Percentiles rank a stretch among this genome's conserved stretches.
Evolutionary conservation across 192 early-diverging fungal genomes (phyloP).

Genomic region (Linnemannia zychae): DNA sequence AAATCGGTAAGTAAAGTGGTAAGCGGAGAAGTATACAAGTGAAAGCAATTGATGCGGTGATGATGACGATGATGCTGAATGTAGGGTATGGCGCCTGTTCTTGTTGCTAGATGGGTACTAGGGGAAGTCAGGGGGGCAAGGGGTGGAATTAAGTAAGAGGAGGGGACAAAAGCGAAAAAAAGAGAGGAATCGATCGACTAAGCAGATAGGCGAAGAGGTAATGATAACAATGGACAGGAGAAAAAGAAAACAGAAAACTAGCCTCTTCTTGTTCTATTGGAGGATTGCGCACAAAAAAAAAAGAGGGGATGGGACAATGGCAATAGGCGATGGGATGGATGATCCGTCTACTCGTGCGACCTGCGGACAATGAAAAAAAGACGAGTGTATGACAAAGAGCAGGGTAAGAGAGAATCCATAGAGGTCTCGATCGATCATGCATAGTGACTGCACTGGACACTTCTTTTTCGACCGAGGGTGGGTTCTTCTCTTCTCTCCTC

Average conservation of each 20-base stretch:
- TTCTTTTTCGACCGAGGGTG: conserved; percentile 1
- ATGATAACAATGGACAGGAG: not conserved
- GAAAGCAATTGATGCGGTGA: not conserved
- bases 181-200: not conserved
- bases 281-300: not conserved
- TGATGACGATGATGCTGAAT: not conserved
- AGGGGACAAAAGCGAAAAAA: not conserved
- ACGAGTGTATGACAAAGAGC: conserved; percentile 9
- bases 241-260: not conserved
- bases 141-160: not conserved
- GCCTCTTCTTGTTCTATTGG: not conserved
- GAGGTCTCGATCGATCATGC: not conserved
- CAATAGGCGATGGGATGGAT: not conserved
- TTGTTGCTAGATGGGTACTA: not conserved
- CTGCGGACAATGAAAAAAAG: not conserved
- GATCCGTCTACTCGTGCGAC: not conserved
- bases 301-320: not conserved
- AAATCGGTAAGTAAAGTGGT: not conserved
- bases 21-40: not conserved
- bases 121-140: not conserved
- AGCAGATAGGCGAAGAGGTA: not conserved
- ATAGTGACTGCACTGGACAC: not conserved
- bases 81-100: not conserved
- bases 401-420: conserved; percentile 30
- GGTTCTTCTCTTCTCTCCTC: not conserved